Base-by-base conservation (phyloP, 2,329 filamentous ascomycete genomes). In the Colletotrichum sp. region DNA sequence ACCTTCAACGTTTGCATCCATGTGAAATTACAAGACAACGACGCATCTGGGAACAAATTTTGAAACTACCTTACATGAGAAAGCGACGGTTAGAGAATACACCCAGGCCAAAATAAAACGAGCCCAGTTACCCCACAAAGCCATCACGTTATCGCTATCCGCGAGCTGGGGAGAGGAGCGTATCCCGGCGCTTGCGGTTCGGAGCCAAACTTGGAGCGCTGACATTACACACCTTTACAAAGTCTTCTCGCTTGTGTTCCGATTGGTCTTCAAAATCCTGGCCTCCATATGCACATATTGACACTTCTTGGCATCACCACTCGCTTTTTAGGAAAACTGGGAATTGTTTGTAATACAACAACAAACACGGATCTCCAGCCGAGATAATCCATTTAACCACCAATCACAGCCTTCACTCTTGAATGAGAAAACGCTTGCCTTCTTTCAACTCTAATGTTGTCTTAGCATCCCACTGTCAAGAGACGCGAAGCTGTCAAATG, bases 381-480 rank as follows among this genome's bases (percentile, higher is more conserved):
- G 54, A 57, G 6, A 18, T 1, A 29, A 1, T 0, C 0, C 3
- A 57, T 57, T 29, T 27, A 16, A 29, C n/a, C 43, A 51, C 43
- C 43, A 51, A 51, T 51, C 43, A 21, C 1, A 21, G 43, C 43
- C 21, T 21, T 47, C 1, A 12, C 3, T 0, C 18, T 13, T 12
- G 3, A 21, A 47, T 7, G 21, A 13, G n/a, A 13, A 6, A 21
- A 47, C 3, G 0, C 11, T 47, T n/a, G 0, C 1, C 0, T 47
- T n/a, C 18, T 47, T n/a, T 7, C 0, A n/a, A 12, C 5, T 47
- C 1, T 5, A 47, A 0, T 4, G 2, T 47, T 47, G n/a, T 15
- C 11, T n/a, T 13, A 6, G n/a, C n/a, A 21, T 0, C 0, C n/a
- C 6, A 51, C 21, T 13, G n/a, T 21, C n/a, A 13, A 8, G 11